Base-by-base conservation (phyloP, 176 grass and related monocot species). In the Poa pratensis region DNA sequence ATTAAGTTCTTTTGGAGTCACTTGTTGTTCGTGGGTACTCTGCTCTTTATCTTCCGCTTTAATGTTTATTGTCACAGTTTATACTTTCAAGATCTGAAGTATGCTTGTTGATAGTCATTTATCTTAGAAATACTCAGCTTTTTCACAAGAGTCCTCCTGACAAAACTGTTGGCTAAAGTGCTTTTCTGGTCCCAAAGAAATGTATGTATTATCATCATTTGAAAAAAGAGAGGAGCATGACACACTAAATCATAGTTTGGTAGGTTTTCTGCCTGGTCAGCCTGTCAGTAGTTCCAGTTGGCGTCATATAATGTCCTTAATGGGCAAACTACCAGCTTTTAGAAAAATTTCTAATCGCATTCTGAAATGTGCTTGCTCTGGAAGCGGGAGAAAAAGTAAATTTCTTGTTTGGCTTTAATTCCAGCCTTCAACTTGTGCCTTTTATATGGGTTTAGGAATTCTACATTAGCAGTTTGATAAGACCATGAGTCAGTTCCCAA, bases 361-460 rank as follows among this genome's bases (percentile, higher is more conserved):
- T 80, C 16, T 32, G 24, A 6, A 54, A 76, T 55, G 27, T 76
- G 49, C 73, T 35, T 76, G 18, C 55, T n/a, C 27, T 76, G 27
- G 11, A 76, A 54, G 1, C 0, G 6, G 52, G 46, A 52, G 27
- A 75, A 52, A 30, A 32, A 3, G 5, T 32, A 20, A 7, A 15
- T 0, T 12, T 48, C 22, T 23, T 52, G 30, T 17, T 28, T 26
- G 77, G 1, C 16, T 30, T 46, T 79, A 48, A 27, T 23, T 64
- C 59, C 61, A 35, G 26, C 13, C 17, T 69, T 35, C 28, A 67
- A 53, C 7, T 24, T 49, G 62, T 19, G 7, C 20, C 55, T 22
- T 32, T 24, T 50, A 72, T 51, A 14, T 64, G 28, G 49, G 50
- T 2, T 37, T 8, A 72, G 66, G 26, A 7, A 72, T 39, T 24